These are phyloP conservation scores for Pseudocercospora eumusae DNA, from an alignment of 2,329 filamentous ascomycete species.

Conservation along the genomic window DNA sequence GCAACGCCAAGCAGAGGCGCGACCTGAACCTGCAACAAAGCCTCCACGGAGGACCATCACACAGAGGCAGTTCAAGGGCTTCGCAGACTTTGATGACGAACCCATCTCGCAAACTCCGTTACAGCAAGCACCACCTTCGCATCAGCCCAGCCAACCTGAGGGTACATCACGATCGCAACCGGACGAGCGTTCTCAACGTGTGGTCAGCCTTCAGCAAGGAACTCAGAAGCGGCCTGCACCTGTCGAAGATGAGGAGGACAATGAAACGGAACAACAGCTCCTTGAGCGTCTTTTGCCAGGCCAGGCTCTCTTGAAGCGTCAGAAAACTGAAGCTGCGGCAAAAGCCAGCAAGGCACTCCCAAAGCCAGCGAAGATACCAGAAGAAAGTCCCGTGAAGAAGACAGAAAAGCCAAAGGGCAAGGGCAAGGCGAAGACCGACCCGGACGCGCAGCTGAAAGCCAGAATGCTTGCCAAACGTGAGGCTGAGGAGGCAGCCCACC, in stretches of 20 bases:
- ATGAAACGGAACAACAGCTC: slow-evolving; percentile 48
- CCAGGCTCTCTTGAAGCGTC: slow-evolving; percentile 75
- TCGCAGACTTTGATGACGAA: slow-evolving; percentile 43
- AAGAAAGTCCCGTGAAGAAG: background rate
- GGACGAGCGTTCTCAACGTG: slow-evolving; percentile 17
- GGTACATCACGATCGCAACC: slow-evolving; percentile 29
- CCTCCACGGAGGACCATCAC: slow-evolving; percentile 40
- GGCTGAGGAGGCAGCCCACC: slow-evolving; percentile 54
- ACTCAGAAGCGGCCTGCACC: slow-evolving; percentile 36
- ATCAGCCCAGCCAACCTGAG: slow-evolving; percentile 28
- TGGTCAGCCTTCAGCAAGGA: slow-evolving; percentile 21
- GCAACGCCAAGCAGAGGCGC: slow-evolving; percentile 8
- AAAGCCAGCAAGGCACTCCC: slow-evolving; percentile 11
- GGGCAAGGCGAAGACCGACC: slow-evolving; percentile 45
- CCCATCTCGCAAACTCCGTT: slow-evolving; percentile 32
- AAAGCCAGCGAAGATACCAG: background rate
- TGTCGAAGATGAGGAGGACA: slow-evolving; percentile 27
- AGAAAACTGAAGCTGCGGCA: slow-evolving; percentile 59
- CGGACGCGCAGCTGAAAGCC: slow-evolving; percentile 69
- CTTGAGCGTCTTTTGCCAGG: slow-evolving; percentile 75
- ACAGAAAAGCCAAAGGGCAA: slow-evolving; percentile 48
- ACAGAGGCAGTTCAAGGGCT: slow-evolving; percentile 60
- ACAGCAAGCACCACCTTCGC: slow-evolving; percentile 25
- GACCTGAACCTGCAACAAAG: slow-evolving; percentile 13
- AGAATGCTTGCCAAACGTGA: slow-evolving; percentile 58